phyloP scores from a whole-genome alignment of 2,329 filamentous ascomycete genomes.

The Ophiognomonia clavigignenti-juglandacearum region DNA sequence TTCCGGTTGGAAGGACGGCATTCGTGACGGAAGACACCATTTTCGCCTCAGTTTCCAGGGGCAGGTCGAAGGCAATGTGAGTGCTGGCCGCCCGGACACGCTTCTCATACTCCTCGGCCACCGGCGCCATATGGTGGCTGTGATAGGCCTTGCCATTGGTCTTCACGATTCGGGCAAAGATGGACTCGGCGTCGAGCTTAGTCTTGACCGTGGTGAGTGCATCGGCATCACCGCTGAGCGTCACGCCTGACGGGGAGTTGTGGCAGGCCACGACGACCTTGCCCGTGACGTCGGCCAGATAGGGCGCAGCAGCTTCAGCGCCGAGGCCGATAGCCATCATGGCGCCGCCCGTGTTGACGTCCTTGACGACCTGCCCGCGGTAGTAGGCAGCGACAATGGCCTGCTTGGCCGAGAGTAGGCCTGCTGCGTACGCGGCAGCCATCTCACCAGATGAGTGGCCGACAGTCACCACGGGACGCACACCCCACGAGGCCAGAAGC shows the following conservation, averaged over 20 bases:
- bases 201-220: conserved; percentile 23
- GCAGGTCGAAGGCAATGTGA: not conserved
- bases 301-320: not conserved
- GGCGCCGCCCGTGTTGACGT: not conserved
- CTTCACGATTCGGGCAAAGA: conserved; percentile 27
- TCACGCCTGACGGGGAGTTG: conserved; percentile 37
- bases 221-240: conserved; percentile 33
- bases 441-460: conserved; percentile 24
- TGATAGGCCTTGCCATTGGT: conserved; percentile 35
- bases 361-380: not conserved
- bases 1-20: not conserved
- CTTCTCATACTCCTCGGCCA: conserved; percentile 2
- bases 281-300: not conserved
- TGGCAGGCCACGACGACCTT: conserved; percentile 34
- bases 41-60: not conserved
- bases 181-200: conserved; percentile 19
- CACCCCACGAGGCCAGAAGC: conserved; percentile 1
- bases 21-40: conserved; percentile 15
- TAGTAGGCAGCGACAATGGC: conserved; percentile 1
- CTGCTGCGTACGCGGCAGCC: not conserved
- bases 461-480: conserved; percentile 18
- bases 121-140: conserved; percentile 30
- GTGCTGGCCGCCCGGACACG: conserved; percentile 1
- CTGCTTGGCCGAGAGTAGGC: not conserved
- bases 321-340: conserved; percentile 14